These are phyloP conservation scores for Cladosporium sp. DNA, from an alignment of 2,329 filamentous ascomycete genomes.

Conservation along the genomic window DNA sequence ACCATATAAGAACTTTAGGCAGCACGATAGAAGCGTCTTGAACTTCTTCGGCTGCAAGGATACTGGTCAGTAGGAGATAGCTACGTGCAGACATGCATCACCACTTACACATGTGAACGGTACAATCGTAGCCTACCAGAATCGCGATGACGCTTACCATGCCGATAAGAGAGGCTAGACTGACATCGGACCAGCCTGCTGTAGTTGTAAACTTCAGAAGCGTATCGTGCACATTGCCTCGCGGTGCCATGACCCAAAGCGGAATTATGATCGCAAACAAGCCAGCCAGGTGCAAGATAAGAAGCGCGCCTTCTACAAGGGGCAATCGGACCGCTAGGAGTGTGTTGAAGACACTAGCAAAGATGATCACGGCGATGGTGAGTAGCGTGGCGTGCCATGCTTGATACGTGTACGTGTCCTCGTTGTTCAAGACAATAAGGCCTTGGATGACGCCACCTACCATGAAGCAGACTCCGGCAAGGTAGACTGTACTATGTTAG, in stretches of 20 bases:
- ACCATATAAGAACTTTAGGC: conserved; percentile 22
- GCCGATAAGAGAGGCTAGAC: conserved; percentile 44
- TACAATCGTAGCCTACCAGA: conserved; percentile 23
- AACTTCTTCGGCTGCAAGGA: conserved; percentile 23
- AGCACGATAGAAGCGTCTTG: conserved; percentile 22
- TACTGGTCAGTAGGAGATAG: not conserved
- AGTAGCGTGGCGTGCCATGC: conserved; percentile 49
- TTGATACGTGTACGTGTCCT: conserved; percentile 29
- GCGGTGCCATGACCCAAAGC: conserved; percentile 40
- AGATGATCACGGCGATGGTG: conserved; percentile 39
- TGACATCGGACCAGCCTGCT: conserved; percentile 42
- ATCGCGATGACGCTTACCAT: conserved; percentile 26
- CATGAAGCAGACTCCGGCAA: conserved; percentile 38
- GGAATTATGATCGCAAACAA: conserved; percentile 51
- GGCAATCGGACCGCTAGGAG: conserved; percentile 41
- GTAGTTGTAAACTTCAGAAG: conserved; percentile 47
- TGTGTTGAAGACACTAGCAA: conserved; percentile 41
- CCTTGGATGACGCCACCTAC: conserved; percentile 40
- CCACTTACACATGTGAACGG: conserved; percentile 23
- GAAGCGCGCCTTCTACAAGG: conserved; percentile 43
- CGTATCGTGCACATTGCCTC: conserved; percentile 38
- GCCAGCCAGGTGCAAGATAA: conserved; percentile 48
- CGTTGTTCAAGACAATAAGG: conserved; percentile 31
- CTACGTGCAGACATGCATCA: not conserved
- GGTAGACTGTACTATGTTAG: conserved; percentile 30